phyloP scores from a whole-genome alignment of 805 yeast genomes.

The Wickerhamiella azymoides region DNA sequence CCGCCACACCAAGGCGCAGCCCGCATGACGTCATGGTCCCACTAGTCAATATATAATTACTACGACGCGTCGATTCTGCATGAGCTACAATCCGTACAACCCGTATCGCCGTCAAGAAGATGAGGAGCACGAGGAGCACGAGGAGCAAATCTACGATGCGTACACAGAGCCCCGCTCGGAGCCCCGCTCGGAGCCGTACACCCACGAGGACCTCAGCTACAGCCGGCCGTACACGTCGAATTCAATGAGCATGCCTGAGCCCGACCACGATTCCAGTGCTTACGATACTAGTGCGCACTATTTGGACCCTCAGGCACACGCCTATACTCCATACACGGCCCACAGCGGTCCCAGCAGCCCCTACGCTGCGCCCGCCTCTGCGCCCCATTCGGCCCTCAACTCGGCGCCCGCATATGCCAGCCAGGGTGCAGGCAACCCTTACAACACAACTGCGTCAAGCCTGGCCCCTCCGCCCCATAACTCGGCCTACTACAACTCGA shows the following conservation, averaged over 20 bases:
- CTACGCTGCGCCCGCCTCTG: too few species aligned
- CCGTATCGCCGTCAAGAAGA: background rate
- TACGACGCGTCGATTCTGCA: background rate
- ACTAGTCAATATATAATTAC: background rate
- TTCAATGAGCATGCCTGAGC: background rate
- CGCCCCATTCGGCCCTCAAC: too few species aligned
- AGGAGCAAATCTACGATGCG: background rate
- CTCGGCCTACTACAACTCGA: background rate
- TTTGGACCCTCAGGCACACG: background rate
- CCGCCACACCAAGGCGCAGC: too few species aligned
- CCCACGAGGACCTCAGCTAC: background rate
- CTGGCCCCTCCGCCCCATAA: background rate
- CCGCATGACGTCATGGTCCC: background rate
- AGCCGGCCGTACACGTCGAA: background rate
- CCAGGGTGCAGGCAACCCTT: too few species aligned
- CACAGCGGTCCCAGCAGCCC: too few species aligned
- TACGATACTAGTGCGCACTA: background rate
- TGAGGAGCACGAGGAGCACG: background rate
- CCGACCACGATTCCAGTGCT: background rate
- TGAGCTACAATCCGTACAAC: constrained; percentile 4
- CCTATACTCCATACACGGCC: too few species aligned
- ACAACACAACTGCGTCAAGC: background rate
- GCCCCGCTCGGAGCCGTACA: background rate
- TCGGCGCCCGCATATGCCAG: too few species aligned
- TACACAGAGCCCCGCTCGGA: background rate